phyloP scores from a whole-genome alignment of 1,139 yeast species.

The Groenewaldozyma sp. region DNA sequence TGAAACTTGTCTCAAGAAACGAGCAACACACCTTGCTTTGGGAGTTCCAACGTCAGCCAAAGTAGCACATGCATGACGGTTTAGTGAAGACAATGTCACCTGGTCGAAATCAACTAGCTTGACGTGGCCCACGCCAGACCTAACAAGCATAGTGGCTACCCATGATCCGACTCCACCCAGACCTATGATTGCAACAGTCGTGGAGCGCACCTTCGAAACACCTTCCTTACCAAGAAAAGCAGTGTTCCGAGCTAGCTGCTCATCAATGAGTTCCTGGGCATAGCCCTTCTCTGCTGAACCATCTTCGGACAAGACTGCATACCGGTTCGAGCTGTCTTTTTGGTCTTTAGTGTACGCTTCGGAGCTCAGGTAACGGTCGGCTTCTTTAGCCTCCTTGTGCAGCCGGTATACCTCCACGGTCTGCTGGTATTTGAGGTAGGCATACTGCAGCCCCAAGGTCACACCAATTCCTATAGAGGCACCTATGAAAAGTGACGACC shows the following conservation, averaged over 20 bases:
- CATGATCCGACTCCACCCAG: slow-evolving; percentile 99
- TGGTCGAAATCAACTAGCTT: slow-evolving; percentile 91
- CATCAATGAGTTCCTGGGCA: slow-evolving; percentile 63
- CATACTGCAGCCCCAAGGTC: background rate
- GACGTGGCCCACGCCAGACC: slow-evolving; percentile 77
- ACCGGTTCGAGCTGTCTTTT: background rate
- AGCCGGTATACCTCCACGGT: background rate
- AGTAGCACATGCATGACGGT: slow-evolving; percentile 90
- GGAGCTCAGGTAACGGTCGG: too few relatives aligned
- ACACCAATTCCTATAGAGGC: background rate
- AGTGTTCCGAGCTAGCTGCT: slow-evolving; percentile 87
- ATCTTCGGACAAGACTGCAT: too few relatives aligned
- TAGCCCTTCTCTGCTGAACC: slow-evolving; percentile 39
- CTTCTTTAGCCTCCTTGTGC: background rate
- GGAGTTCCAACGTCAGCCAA: slow-evolving; percentile 83
- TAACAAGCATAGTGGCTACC: slow-evolving; percentile 84
- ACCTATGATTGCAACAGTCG: slow-evolving; percentile 82
- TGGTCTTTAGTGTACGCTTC: background rate
- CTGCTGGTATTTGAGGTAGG: background rate
- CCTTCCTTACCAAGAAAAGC: slow-evolving; percentile 87
- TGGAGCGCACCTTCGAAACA: slow-evolving; percentile 61
- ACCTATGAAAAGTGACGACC: too few relatives aligned
- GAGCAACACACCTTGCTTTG: slow-evolving; percentile 69
- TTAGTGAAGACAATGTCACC: slow-evolving; percentile 81
- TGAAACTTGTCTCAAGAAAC: slow-evolving; percentile 58